Conservation (phyloP, 495 filamentous ascomycete genomes). For the Elasticomyces elasticus region DNA sequence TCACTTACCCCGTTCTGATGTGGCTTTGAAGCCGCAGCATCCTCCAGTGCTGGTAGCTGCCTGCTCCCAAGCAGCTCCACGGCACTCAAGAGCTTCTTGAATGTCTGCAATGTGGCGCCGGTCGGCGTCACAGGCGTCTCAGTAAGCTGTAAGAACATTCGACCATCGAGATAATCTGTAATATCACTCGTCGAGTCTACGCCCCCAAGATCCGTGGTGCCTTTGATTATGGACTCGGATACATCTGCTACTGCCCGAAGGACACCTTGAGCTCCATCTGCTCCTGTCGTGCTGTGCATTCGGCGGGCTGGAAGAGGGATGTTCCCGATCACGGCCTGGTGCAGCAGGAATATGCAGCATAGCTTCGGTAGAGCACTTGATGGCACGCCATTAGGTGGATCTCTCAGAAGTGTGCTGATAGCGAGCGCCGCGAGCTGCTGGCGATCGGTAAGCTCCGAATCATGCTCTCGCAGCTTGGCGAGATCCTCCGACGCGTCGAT, state of each 20-base stretch:
- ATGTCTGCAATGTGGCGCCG: background rate
- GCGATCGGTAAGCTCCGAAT: conserved; percentile 2
- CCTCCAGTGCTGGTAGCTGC: background rate
- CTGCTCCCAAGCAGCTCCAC: background rate
- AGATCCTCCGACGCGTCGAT: background rate
- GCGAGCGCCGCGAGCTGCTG: conserved; percentile 11
- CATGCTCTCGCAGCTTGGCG: background rate
- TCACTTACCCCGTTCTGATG: background rate
- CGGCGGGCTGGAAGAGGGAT: conserved; percentile 9
- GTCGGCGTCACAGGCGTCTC: background rate
- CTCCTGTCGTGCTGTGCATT: conserved; percentile 1
- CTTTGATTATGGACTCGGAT: background rate
- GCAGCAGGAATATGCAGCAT: conserved; percentile 12
- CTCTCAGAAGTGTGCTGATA: conserved; percentile 1
- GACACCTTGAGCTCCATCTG: background rate
- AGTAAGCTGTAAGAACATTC: conserved; percentile 36
- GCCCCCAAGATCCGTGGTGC: background rate
- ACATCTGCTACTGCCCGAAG: background rate
- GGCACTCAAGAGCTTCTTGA: background rate
- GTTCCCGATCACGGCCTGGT: conserved; percentile 11
- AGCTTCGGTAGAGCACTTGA: background rate
- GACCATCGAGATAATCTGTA: conserved; percentile 56
- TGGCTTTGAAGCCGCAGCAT: background rate
- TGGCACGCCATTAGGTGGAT: background rate
- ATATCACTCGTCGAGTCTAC: conserved; percentile 37